Base-by-base conservation (phyloP, 192 early-diverging fungal genomes). In the Kickxella alabastrina region DNA sequence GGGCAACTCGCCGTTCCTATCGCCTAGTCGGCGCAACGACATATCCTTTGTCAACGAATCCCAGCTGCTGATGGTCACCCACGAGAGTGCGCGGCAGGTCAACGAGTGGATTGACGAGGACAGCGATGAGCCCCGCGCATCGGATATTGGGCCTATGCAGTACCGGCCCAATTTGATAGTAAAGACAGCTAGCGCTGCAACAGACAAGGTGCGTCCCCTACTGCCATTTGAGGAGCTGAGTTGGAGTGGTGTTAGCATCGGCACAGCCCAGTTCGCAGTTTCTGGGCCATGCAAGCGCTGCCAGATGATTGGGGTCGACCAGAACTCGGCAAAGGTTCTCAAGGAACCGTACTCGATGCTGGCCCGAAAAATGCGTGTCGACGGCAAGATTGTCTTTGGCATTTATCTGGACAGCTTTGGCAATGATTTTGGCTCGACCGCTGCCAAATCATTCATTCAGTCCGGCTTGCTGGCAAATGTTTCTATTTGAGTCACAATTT, bases 151-250 rank as follows among this genome's bases (percentile, higher is more conserved):
- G 2, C 66, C 43, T 2, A 60, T 70, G 60, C 78, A 78, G 29
- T 88, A 87, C 60, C 78, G 90, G 6, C 82, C 82, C 8, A 92
- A 92, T 62, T 54, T 92, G 50, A 67, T 83, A 25, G 78, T 87
- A 21, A 72, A 64, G 39, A 76, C 80, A 0, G 45, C 49, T n/a
- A n/a, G n/a, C 15, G 23, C 42, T 1, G 40, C 21, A 21, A 41
- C 66, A 6, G 82, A 82, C 47, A 21, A 3, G 17, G 24, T 37
- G 69, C 79, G 24, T 13, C 50, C 25, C 10, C 61, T 49, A 15
- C 19, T n/a, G 62, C 76, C 83, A 12, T 92, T 84, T 49, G 80
- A 78, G 17, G 90, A 92, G 54, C 84, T 90, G 53, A 38, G 57
- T 5, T 87, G 85, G 85, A 59, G 34, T 2, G 9, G 34, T 4